Conservation (phyloP, 805 yeast species). For the Zygoascus ofunaensis region DNA sequence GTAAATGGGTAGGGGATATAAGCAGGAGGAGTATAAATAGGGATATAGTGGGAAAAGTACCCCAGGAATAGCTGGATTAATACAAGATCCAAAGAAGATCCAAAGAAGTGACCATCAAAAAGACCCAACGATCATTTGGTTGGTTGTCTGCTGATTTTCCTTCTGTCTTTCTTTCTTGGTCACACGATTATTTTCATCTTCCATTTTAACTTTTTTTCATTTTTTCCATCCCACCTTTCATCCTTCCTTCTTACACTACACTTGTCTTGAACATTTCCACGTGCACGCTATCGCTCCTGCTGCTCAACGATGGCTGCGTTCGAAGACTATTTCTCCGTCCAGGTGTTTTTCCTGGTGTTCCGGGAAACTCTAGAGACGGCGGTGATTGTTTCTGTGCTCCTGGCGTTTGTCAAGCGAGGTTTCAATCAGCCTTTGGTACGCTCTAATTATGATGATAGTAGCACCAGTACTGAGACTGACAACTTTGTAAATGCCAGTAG, state of each 20-base stretch:
- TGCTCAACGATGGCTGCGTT: slow-evolving; percentile 9
- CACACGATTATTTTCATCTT: too few species aligned
- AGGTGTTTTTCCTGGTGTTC: slow-evolving; percentile 80
- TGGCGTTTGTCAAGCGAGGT: slow-evolving; percentile 80
- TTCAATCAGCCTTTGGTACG: slow-evolving; percentile 25
- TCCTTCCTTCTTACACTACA: not conserved
- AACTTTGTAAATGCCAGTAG: too few species aligned
- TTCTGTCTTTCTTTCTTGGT: not conserved
- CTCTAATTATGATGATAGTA: slow-evolving; percentile 27
- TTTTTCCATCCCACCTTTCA: not conserved
- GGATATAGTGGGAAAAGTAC: too few species aligned
- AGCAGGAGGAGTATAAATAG: too few species aligned
- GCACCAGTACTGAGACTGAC: not conserved
- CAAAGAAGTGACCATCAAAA: too few species aligned
- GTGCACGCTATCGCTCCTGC: not conserved
- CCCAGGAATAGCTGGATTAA: too few species aligned
- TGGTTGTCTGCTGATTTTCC: too few species aligned
- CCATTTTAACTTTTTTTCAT: not conserved
- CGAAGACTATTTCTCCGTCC: slow-evolving; percentile 45
- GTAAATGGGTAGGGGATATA: too few species aligned
- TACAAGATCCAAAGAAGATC: too few species aligned
- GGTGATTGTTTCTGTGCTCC: slow-evolving; percentile 72
- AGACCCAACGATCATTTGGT: too few species aligned
- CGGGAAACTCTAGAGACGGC: slow-evolving; percentile 88
- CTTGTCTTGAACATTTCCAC: too few species aligned